phyloP scores from a whole-genome alignment of 768 basidiomycete species.

The Termitomyces sp. region DNA sequence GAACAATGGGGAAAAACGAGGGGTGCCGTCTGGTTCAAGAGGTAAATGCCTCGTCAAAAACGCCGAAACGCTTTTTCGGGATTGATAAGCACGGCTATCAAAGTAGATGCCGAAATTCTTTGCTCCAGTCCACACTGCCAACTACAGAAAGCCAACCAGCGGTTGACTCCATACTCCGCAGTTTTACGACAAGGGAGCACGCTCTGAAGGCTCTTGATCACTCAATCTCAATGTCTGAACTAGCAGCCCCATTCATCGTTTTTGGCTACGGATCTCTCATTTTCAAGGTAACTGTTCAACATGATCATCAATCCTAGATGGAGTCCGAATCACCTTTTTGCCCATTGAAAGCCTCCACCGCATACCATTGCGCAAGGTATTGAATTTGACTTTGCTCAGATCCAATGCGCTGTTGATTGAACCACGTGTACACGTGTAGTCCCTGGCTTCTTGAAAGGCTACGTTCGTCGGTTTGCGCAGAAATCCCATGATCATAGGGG shows the following conservation, averaged over 20 bases:
- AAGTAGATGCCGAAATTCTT: too few species aligned
- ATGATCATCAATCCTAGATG: too few species aligned
- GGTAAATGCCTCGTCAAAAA: too few species aligned
- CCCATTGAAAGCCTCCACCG: constrained; percentile 64
- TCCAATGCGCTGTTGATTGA: neutral
- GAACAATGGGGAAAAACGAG: too few species aligned
- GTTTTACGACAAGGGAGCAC: neutral
- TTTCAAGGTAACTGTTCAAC: constrained; percentile 62
- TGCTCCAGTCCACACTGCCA: too few species aligned
- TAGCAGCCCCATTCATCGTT: constrained; percentile 52
- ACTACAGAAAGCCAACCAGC: too few species aligned
- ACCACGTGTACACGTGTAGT: constrained; percentile 30
- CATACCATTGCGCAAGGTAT: constrained; percentile 70
- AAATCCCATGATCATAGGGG: constrained; percentile 92
- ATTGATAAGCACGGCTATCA: too few species aligned
- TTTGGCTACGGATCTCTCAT: constrained; percentile 94
- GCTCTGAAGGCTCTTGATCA: neutral
- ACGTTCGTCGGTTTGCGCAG: constrained; percentile 88
- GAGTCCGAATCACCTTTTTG: neutral
- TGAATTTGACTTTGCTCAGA: neutral
- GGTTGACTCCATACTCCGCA: too few species aligned
- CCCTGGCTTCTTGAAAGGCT: constrained; percentile 86
- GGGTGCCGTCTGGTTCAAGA: too few species aligned
- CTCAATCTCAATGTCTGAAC: neutral
- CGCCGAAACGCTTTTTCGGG: too few species aligned